Base-by-base conservation (phyloP, 1,139 yeast species). In the Suhomyces maxii region DNA sequence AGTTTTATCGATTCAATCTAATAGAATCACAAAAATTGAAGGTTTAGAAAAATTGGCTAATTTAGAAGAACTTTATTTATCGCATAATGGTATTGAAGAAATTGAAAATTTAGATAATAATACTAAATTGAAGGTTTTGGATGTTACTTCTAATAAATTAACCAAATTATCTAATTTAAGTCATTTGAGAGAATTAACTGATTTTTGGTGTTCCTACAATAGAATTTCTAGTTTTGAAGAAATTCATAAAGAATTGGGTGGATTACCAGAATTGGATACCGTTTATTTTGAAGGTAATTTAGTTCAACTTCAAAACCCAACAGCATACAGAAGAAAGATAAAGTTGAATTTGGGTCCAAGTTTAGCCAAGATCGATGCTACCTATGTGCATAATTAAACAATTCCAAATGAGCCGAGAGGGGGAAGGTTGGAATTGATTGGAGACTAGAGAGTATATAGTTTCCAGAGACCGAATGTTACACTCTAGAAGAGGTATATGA, bases 231-330 rank as follows among this genome's bases (percentile, higher is more conserved):
- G 80, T 38, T 91, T 89, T 63, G 82, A 82, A 39, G 86, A 89
- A 47, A 69, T 95, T 39, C 83, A 82, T 39, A 65, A 76, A 36
- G 84, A 89, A 61, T 74, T 93, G 48, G 82, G 84, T 12, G 71
- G 71, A 36, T 71, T 89, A 46, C 79, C 82, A 1, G 75, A 78
- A 7, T 72, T 95, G 46, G 96, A 90, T 48, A 89, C 97, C 0
- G 96, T 95, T 7, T 95, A 95, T 61, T 82, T 95, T 55, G 99
- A 95, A 68, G 93, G 95, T n/a, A 93, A 91, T 58, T 98, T 98
- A 1, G 64, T 95, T 12, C 97, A 93, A 60, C 59, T 71, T 30
- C 67, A 79, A 26, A 86, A 86, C 54, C 83, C 84, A 23, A 84
- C 95, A 3, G 84, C 93, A 39, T 95, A 95, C 63, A 78, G 97